These are phyloP conservation scores for Metarhizium album DNA, from an alignment of 2,329 filamentous ascomycete genomes.

Conservation along the genomic window DNA sequence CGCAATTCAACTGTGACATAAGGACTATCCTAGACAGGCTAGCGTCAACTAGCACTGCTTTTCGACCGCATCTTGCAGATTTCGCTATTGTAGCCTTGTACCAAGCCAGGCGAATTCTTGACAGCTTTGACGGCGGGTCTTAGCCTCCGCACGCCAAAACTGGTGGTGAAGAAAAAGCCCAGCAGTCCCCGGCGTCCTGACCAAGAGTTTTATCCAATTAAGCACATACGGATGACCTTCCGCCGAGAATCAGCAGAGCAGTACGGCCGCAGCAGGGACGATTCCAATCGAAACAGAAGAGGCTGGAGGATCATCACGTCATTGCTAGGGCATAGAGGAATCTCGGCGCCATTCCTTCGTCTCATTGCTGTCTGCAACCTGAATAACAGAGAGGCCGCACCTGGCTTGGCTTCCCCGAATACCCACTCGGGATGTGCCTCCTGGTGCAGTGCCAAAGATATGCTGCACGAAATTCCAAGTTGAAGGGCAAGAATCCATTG, in stretches of 20 bases:
- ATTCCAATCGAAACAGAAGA: neutral
- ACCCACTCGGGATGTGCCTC: too few species aligned
- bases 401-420: neutral
- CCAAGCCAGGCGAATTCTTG: too few species aligned
- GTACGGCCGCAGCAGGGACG: neutral
- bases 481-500: neutral
- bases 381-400: neutral
- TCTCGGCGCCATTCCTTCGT: neutral
- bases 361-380: neutral
- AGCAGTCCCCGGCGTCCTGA: neutral
- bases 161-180: neutral
- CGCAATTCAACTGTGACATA: too few species aligned
- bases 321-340: neutral
- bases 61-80: too few species aligned
- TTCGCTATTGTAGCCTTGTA: too few species aligned
- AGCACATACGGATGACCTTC: neutral
- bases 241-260: neutral
- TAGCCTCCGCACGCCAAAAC: too few species aligned
- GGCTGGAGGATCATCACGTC: neutral
- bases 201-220: neutral
- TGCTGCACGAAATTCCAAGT: neutral
- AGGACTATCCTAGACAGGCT: too few species aligned
- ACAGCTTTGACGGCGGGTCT: too few species aligned
- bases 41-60: too few species aligned
- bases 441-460: too few species aligned